Evolutionary conservation across 2,329 filamentous ascomycete species (phyloP), one percentile per base, ranked within the genome.

Genomic region (Diplodia scrobiculata): DNA sequence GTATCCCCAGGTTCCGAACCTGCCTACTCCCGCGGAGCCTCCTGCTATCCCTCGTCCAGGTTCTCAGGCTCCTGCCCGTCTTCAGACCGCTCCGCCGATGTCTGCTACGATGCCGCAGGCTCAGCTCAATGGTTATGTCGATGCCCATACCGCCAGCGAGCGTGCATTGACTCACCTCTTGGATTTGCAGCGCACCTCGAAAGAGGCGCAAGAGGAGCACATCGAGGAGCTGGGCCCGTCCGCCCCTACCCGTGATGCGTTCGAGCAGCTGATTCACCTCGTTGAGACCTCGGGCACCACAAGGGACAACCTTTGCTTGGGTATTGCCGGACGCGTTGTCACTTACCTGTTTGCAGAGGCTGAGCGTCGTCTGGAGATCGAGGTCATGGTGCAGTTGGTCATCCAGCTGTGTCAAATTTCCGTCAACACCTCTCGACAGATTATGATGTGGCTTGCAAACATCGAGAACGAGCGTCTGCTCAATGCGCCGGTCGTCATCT

Each of bases 401-500:
- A 81, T 83, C 48, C 84, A 85, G 69, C 78, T 89, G n/a, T 89
- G 86, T 73, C 81, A 85, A 63, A 78, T 86, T 68, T 87, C 86
- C n/a, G 79, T 82, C 5, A 75, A 81, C 38, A 85, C 86, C 48
- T 84, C 84, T 47, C 82, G 85, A 60, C 79, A 83, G 67, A 79
- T 86, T 41, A 75, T 81, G 66, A 80, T 80, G 71, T 84, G 81
- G 78, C 77, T 85, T 52, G 77, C 79, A 7, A 80, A 77, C 10
- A 74, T 80, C 19, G 84, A 87, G 64, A 84, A 87, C 64, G 76
- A 77, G 69, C 83, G 86, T 68, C 81, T 89, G 70, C 86, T 87
- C 74, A 88, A 88, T 69, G 81, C 87, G 21, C 81, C 82, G 13
- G 85, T 88, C 27, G 87, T 86, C 45, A 80, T 87, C 60, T 83